Evolutionary conservation across 352 stramenopile genomes (phyloP).

Genomic region (Phytophthora uliginosa): DNA sequence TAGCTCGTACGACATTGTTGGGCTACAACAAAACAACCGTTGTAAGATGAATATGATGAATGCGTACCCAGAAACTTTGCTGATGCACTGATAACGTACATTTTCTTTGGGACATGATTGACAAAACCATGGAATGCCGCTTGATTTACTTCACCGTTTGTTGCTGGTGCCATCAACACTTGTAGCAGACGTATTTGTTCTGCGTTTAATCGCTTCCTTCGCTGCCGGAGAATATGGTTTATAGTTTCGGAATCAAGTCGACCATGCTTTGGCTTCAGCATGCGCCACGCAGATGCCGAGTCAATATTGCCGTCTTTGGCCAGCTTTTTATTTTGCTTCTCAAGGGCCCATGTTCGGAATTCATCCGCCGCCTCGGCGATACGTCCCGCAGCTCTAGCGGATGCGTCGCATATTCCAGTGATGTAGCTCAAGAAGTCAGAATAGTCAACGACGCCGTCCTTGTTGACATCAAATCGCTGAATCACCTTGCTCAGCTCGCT

Average conservation of each 20-base stretch:
- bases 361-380: constrained; percentile 74
- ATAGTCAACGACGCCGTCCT: constrained; percentile 83
- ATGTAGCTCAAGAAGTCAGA: constrained; percentile 84
- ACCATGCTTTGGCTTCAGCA: constrained; percentile 69
- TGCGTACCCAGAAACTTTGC: background rate
- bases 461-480: constrained; percentile 84
- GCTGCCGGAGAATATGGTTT: constrained; percentile 73
- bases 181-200: constrained; percentile 67
- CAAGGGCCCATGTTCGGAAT: constrained; percentile 75
- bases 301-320: constrained; percentile 87
- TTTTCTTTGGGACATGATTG: constrained; percentile 86
- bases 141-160: constrained; percentile 75
- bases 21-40: constrained; percentile 30
- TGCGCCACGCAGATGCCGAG: constrained; percentile 74
- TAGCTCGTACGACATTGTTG: constrained; percentile 72
- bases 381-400: constrained; percentile 55
- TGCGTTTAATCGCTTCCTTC: constrained; percentile 57
- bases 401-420: constrained; percentile 78
- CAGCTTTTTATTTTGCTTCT: constrained; percentile 82
- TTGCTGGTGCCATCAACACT: constrained; percentile 68
- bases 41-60: constrained; percentile 10
- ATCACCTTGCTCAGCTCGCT: constrained; percentile 82
- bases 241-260: constrained; percentile 62
- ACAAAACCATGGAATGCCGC: constrained; percentile 79
- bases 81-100: constrained; percentile 46